Evolutionary conservation across 78 protist genomes (phyloP), one percentile per base, ranked within the genome.

Genomic region (Dictyostelium intermedium): DNA sequence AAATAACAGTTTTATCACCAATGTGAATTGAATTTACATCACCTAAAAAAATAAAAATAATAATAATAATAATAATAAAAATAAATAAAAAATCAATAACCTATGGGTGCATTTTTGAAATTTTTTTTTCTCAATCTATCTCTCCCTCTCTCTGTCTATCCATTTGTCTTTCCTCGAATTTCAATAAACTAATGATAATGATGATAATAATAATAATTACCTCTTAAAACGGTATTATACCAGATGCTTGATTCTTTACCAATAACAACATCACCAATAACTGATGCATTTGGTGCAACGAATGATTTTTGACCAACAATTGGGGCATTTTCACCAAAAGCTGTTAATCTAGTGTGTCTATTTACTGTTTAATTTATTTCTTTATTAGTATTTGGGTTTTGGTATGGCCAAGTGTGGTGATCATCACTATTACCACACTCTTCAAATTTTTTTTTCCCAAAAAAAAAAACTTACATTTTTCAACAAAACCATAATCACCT

Each of bases 191-290:
- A 39, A n/a, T n/a, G n/a, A n/a, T n/a, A 39, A 39, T 39, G 4
- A 39, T 39, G 1, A 11, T 32, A 14, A 27, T 63, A 27, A 13
- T 32, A 32, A 30, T 70, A 27, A 60, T 79, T 45, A 81, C 85
- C 93, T 79, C 93, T 82, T 30, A 89, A 63, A 16, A 89, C 93
- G 2, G 87, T 47, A 60, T 89, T 89, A 60, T 89, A 89, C 93
- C 93, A 89, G 14, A 89, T 25, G 70, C 82, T 34, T 7, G 87
- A 39, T 16, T 89, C 35, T 18, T 78, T 56, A 39, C 93, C 93
- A 89, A 89, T 61, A 20, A 45, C n/a, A 45, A 89, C 93, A 69
- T 89, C 63, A 39, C 93, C 93, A 89, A 89, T 89, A 20, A 89
- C 82, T 79, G 84, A 37, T 32, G 93, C 82, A 34, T 80, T 89